Evolutionary conservation across 1,139 yeast genomes (phyloP).

Genomic region (Blastobotrys indianensis): DNA sequence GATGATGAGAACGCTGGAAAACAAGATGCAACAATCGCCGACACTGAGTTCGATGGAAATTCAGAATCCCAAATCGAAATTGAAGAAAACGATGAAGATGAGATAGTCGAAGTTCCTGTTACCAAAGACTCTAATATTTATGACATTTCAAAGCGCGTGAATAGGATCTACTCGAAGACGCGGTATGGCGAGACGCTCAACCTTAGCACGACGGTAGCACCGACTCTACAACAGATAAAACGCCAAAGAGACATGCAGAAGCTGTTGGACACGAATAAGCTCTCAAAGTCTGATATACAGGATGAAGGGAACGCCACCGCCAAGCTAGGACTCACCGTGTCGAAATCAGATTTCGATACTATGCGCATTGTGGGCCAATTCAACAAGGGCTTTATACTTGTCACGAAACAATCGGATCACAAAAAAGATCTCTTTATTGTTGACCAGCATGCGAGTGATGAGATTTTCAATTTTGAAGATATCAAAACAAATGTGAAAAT

Average conservation of each 20-base stretch:
- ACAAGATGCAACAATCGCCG: too few relatives aligned
- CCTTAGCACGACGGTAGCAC: background rate
- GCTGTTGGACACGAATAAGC: background rate
- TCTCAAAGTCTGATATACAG: slow-evolving; percentile 17
- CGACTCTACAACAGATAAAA: background rate
- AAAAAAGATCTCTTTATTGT: slow-evolving; percentile 66
- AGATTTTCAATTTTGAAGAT: slow-evolving; percentile 80
- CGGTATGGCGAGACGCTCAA: slow-evolving; percentile 8
- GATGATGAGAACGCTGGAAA: too few relatives aligned
- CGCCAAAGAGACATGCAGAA: too few relatives aligned
- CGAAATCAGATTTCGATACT: slow-evolving; percentile 38
- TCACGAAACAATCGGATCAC: slow-evolving; percentile 40
- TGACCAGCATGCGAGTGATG: slow-evolving; percentile 98
- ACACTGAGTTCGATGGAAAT: too few relatives aligned
- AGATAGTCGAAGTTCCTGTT: too few relatives aligned
- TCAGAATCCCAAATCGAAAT: too few relatives aligned
- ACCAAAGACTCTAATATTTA: too few relatives aligned
- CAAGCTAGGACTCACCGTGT: slow-evolving; percentile 27
- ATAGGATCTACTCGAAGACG: background rate
- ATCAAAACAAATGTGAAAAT: slow-evolving; percentile 51
- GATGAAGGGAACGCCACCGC: slow-evolving; percentile 45
- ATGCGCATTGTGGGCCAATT: slow-evolving; percentile 90
- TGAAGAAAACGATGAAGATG: too few relatives aligned
- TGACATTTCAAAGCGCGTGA: background rate
- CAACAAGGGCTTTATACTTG: slow-evolving; percentile 83